Percentiles rank a stretch among this genome's conserved stretches.
These are phyloP conservation scores for Aspergillus pseudoglaucus DNA, from an alignment of 2,329 filamentous ascomycete genomes.

Conservation along the genomic window DNA sequence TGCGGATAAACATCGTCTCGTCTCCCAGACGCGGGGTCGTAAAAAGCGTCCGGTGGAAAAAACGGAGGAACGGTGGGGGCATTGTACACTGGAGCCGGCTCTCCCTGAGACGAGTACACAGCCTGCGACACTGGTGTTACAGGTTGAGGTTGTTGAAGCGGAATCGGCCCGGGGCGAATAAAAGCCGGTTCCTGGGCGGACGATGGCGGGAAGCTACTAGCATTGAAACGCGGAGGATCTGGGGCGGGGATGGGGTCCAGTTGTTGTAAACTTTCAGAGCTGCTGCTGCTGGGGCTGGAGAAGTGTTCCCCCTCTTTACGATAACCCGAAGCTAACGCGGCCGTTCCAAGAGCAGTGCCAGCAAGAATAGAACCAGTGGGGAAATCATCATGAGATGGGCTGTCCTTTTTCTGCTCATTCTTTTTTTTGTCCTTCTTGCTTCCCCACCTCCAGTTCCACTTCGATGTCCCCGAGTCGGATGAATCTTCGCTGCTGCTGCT, in stretches of 20 bases:
- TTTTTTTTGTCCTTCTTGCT: constrained; percentile 41
- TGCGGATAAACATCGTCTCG: constrained; percentile 3
- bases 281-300: constrained; percentile 11
- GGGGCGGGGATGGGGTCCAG: constrained; percentile 62
- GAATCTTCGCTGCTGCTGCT: constrained; percentile 44
- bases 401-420: constrained; percentile 23
- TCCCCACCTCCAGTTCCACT: constrained; percentile 58
- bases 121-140: constrained; percentile 64
- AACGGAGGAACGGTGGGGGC: constrained; percentile 36
- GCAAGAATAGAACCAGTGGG: constrained; percentile 30
- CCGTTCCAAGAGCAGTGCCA: constrained; percentile 37
- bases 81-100: constrained; percentile 34
- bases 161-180: constrained; percentile 53
- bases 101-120: constrained; percentile 51
- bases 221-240: constrained; percentile 59
- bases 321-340: constrained; percentile 35
- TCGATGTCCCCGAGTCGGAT: constrained; percentile 50
- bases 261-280: constrained; percentile 37
- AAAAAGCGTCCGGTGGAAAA: constrained; percentile 24
- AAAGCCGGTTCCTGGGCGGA: constrained; percentile 21
- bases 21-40: no score
- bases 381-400: constrained; percentile 14
- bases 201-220: constrained; percentile 24
- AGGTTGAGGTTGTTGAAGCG: constrained; percentile 80
- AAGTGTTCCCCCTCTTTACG: constrained; percentile 6